Evolutionary conservation across 2,329 filamentous ascomycete genomes (phyloP).

Genomic region (Colletotrichum tofieldiae): DNA sequence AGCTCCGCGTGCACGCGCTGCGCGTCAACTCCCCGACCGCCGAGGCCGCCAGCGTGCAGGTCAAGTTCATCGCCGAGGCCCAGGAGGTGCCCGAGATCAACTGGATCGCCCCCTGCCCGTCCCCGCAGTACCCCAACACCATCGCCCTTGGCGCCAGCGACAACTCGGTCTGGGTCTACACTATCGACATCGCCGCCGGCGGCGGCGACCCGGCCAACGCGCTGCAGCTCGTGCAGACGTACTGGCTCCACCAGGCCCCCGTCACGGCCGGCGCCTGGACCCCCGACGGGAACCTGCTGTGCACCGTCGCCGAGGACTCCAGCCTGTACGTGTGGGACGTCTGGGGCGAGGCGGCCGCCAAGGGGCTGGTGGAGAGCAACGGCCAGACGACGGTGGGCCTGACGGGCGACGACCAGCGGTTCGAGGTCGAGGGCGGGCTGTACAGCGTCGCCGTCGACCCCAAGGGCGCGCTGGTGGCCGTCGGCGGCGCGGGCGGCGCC

Average conservation of each 20-base stretch:
- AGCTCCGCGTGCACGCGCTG: constrained; percentile 79
- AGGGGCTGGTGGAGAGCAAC: constrained; percentile 65
- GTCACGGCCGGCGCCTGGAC: constrained; percentile 95
- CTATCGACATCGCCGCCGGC: constrained; percentile 79
- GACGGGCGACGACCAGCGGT: constrained; percentile 88
- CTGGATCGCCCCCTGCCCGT: constrained; percentile 86
- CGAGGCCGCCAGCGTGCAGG: constrained; percentile 59
- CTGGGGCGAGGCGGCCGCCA: constrained; percentile 81
- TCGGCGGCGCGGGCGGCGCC: constrained; percentile 89
- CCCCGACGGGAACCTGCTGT: constrained; percentile 86
- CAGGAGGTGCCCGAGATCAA: constrained; percentile 97
- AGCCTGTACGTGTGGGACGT: constrained; percentile 95
- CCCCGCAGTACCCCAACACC: constrained; percentile 80
- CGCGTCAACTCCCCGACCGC: constrained; percentile 57
- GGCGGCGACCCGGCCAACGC: constrained; percentile 59
- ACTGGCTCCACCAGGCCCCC: constrained; percentile 89
- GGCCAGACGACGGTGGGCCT: constrained; percentile 81
- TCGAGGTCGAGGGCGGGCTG: constrained; percentile 91
- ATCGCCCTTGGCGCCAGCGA: constrained; percentile 91
- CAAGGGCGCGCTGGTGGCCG: constrained; percentile 83
- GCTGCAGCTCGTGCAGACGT: constrained; percentile 89
- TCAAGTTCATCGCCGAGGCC: constrained; percentile 80
- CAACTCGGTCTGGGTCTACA: constrained; percentile 96
- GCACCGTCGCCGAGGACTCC: constrained; percentile 90
- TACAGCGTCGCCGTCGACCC: constrained; percentile 91